Base-by-base conservation (phyloP, 129 eudicot species). In the Centaurea solstitialis region DNA sequence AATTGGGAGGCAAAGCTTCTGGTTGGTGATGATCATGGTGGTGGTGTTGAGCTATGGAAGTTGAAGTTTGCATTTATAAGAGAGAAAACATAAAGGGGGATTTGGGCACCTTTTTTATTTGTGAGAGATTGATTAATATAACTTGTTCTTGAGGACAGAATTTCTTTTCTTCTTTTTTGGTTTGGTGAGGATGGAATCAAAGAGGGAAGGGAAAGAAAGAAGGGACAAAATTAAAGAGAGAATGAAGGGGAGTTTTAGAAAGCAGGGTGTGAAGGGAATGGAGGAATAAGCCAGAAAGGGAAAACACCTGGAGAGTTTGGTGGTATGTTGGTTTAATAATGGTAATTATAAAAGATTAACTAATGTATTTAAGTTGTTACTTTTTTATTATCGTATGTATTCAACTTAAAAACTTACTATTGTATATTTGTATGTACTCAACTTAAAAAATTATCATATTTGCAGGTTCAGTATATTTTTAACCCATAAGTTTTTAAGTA, bases 21-120 rank as follows among this genome's bases (percentile, higher is more conserved):
- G 70, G 71, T 78, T 86, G 12, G 59, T 86, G 72, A 75, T 74
- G 89, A 89, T 88, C 88, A 79, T 83, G 76, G 17, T 81, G 79
- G 70, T 79, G 78, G 2, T 40, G 18, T 64, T 40, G 10, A 15
- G 59, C 18, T 73, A 73, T 39, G 66, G 64, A 80, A n/a, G 35
- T 50, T 72, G 17, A 73, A 72, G 35, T 73, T 62, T 26, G 84
- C 67, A 62, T 39, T 72, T 40, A 80, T 62, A 80, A 62, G 84
- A 61, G 15, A 33, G 83, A 80, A 26, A 80, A 21, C 65, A 69
- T 80, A 80, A 80, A 80, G 78, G 15, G 15, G 18, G 13, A 41
- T 62, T 1, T 22, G 38, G 53, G 30, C 3, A 76, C 23, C 62
- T 76, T 53, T 15, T 57, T 80, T n/a, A n/a, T n/a, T 2, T 24